Evolutionary conservation across 306 rosid species (phyloP), one percentile per base, ranked within the genome.

Genomic region (Geum urbanum): DNA sequence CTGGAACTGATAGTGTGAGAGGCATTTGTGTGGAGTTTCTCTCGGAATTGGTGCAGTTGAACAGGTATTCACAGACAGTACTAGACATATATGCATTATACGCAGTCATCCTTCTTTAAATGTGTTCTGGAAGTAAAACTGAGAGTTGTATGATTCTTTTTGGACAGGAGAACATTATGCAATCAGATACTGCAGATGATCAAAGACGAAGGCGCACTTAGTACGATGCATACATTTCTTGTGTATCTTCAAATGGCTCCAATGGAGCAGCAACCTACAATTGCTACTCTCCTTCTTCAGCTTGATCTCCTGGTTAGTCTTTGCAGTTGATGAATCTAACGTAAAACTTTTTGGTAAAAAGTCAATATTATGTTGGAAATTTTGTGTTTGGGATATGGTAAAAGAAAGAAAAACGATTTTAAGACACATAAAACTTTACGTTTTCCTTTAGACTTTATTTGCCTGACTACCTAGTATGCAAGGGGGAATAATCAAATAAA

Each of bases 191-290:
- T 92, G 69, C 96, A 87, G 76, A 84, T 66, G 73, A 87, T 92
- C 69, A 92, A 80, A 90, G 94, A 92, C 63, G 96, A 85, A 78
- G 94, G 94, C 75, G 88, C 92, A 69, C 88, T 90, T 72, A 90
- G 98, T 75, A 82, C 89, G 57, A 88, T 90, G 97, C 98, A 90
- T 70, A 87, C 90, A 4, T 85, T 92, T 85, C 92, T 92, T 43
- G 92, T 84, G 45, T 78, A 90, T 82, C 98, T 92, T 77, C 97
- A 88, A 83, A 90, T 82, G 94, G 96, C 98, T 75, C 91, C 96
- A n/a, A 86, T 85, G 84, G 96, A 88, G 67, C 91, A 90, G 64
- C 90, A 85, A 74, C 84, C 84, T 66, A 80, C 87, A 56, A 74
- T 85, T 60, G 91, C 96, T 43, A 81, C 89, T 67, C 98, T 92